Evolutionary conservation across 1,284 basidiomycete species (phyloP), one percentile per base, ranked within the genome.

Genomic region (Agaricales sp.): DNA sequence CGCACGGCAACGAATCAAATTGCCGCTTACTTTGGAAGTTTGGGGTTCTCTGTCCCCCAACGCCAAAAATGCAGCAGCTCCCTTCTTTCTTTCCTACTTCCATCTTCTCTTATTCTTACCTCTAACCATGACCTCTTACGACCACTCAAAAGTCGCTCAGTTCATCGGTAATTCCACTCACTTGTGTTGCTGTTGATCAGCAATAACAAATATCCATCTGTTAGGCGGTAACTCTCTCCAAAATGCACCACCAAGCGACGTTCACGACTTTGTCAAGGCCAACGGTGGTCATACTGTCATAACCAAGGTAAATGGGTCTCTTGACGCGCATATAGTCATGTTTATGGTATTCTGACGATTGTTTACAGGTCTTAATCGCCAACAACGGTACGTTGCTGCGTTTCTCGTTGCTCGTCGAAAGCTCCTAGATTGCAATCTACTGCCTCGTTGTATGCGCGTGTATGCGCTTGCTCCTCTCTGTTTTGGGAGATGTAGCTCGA

Each of bases 261-360:
- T 99, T 44, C 75, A 83, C 54, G 93, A 98, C 70, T 99, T 96
- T 68, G 93, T 99, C 51, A 87, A 89, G 64, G 71, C 74, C 48
- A 76, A 94, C 64, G 93, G 92, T 25, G 96, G 96, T 55, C 96
- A 99, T 70, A 96, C 94, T 26, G 94, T 99, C 54, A 98, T 99
- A 67, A 97, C 92, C 54, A 99, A 98, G 75, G 95, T 96, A 50
- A 51, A 75, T 55, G 13, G 19, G 21, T 39, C 46, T 43, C 41
- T 21, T 43, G 11, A 19, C 18, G 20, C 41, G 13, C 41, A 19
- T 43, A 8, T 43, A 19, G 21, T 16, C 8, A 22, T 38, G 20
- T n/a, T 43, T 44, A n/a, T n/a, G n/a, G n/a, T n/a, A n/a, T n/a
- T n/a, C 55, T 43, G 20, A 14, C 16, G 14, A 43, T 37, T 35